Percentiles rank a stretch among this genome's conserved stretches.
Evolutionary conservation across 805 yeast species (phyloP).

Genomic region (Starmerella potacharoeniae): DNA sequence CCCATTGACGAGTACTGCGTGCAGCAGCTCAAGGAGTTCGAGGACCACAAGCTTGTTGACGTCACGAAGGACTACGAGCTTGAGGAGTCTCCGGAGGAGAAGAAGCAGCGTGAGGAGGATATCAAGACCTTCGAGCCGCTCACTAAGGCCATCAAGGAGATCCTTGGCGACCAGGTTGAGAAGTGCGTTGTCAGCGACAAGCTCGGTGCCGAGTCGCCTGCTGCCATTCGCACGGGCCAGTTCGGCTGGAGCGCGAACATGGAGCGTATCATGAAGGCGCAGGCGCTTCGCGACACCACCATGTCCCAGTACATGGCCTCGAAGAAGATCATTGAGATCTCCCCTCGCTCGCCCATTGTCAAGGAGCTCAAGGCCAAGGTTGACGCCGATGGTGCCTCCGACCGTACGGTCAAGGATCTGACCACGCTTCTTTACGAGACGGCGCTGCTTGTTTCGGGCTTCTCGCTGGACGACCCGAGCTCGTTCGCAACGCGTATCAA

Average conservation of each 20-base stretch:
- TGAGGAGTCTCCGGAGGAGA: constrained; percentile 94
- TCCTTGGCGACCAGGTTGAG: constrained; percentile 97
- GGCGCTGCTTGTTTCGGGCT: constrained; percentile 96
- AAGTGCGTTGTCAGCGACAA: constrained; percentile 97
- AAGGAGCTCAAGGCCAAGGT: constrained; percentile 93
- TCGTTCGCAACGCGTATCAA: constrained; percentile 96
- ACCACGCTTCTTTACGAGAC: constrained; percentile 95
- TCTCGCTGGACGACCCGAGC: constrained; percentile 96
- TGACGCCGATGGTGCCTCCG: constrained; percentile 94
- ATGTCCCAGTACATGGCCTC: constrained; percentile 99
- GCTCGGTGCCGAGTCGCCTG: constrained; percentile 88
- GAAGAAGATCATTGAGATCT: constrained; percentile 97
- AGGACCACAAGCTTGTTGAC: constrained; percentile 97
- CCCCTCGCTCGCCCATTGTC: constrained; percentile 92
- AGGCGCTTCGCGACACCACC: constrained; percentile 95
- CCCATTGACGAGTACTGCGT: constrained; percentile 99
- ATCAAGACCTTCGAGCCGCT: constrained; percentile 82
- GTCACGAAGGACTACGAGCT: constrained; percentile 98
- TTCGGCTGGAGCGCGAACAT: constrained; percentile 99
- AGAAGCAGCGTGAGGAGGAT: constrained; percentile 86
- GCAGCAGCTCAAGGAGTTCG: constrained; percentile 98
- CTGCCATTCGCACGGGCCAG: constrained; percentile 99
- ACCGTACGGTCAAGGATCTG: constrained; percentile 95
- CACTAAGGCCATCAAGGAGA: constrained; percentile 91
- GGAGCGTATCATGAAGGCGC: constrained; percentile 99